These are phyloP conservation scores for Aspergillus chevalieri DNA, from an alignment of 2,329 filamentous ascomycete genomes.

Conservation along the genomic window DNA sequence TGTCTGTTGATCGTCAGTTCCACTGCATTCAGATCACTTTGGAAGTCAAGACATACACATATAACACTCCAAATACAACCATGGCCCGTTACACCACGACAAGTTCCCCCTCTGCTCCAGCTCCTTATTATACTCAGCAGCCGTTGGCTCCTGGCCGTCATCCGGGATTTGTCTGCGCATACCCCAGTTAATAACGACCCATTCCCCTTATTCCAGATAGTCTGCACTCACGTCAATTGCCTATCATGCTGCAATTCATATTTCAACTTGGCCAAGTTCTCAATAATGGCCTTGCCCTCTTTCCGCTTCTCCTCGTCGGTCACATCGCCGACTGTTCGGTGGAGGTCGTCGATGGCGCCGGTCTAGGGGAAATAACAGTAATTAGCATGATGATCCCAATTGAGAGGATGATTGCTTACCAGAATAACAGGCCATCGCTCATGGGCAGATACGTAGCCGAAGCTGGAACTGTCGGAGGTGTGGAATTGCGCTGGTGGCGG, in stretches of 20 bases:
- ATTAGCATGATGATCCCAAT: conserved; percentile 3
- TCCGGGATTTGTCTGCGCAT: conserved; percentile 61
- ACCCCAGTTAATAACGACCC: conserved; percentile 1
- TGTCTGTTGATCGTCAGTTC: conserved; percentile 35
- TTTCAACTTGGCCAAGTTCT: conserved; percentile 74
- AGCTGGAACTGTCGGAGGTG: conserved; percentile 78
- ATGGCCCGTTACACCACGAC: conserved; percentile 77
- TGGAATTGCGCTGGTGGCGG: conserved; percentile 59
- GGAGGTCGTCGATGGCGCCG: conserved; percentile 88
- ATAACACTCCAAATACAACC: conserved; percentile 93
- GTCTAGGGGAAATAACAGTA: conserved; percentile 52
- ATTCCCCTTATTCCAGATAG: background rate
- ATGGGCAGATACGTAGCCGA: conserved; percentile 76
- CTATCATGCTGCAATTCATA: conserved; percentile 93
- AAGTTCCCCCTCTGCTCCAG: conserved; percentile 66
- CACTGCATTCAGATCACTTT: too few relatives aligned
- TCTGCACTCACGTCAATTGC: conserved; percentile 57
- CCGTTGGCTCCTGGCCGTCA: conserved; percentile 64
- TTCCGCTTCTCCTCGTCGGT: conserved; percentile 56
- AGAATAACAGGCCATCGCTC: conserved; percentile 92
- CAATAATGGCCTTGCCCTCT: conserved; percentile 82
- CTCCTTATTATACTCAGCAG: conserved; percentile 79
- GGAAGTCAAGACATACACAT: conserved; percentile 48
- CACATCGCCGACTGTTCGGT: conserved; percentile 49
- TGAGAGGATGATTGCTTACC: conserved; percentile 45